Evolutionary conservation across 1,139 yeast species (phyloP), one percentile per base, ranked within the genome.

Genomic region (Candida tetrigidarum): DNA sequence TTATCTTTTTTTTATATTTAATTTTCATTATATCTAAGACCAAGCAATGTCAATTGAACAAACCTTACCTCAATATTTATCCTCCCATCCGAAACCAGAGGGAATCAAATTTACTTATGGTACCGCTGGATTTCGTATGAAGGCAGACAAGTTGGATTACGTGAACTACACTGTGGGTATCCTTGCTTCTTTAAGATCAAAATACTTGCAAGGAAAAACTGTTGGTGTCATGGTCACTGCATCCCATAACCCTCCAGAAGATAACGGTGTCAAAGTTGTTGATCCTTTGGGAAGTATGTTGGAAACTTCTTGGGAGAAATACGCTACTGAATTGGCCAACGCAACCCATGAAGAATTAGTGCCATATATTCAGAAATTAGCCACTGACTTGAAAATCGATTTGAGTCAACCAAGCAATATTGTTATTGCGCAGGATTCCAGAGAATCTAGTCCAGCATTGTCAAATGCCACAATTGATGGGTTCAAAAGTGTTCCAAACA

Each of bases 191-290:
- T 71, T 93, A 53, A 77, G 99, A 60, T 91, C 98, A 19, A 79
- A 86, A 52, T 78, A 71, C 53, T 69, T 87, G 39, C 67, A 70
- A 1, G 91, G 96, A 2, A 72, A 85, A 58, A 80, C 88, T 16
- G 79, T 92, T 39, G 96, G 96, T 16, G 86, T 91, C 9, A 93
- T 95, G 98, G 84, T 95, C 57, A 95, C 99, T 2, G 99, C 99
- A 0, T 89, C 97, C 1, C 99, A 93, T 64, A 93, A 93, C 58
- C 98, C 98, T 0, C 96, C 98, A 0, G 76, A 74, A 42, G 99
- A 93, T 60, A 93, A 93, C 56, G 99, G 99, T n/a, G 96, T 93
- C 47, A 93, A 93, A 67, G 76, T 93, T 19, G 91, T 92, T 32
- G 99, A 93, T 56, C 98, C 99, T 1, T 69, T 79, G 64, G 99